Percentiles rank a stretch among this genome's conserved stretches.
Evolutionary conservation across 768 basidiomycete species (phyloP).

Genomic region (Russula dissimulans): DNA sequence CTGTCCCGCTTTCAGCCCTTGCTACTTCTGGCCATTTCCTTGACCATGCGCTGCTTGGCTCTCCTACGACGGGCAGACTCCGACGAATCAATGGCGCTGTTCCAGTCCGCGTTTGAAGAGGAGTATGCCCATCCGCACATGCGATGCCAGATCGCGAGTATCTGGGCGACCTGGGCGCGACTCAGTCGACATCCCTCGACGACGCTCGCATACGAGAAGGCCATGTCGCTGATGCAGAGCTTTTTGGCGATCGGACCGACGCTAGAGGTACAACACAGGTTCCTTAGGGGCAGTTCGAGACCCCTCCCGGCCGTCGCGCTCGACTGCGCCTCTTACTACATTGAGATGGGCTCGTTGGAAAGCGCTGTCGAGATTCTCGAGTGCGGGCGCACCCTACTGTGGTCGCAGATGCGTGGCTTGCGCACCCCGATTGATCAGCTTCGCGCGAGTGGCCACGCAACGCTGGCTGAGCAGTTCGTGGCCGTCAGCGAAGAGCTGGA

Average conservation of each 20-base stretch:
- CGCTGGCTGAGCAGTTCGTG: too few relatives aligned
- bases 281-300: background rate
- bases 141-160: background rate
- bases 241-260: background rate
- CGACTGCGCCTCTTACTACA: background rate
- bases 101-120: background rate
- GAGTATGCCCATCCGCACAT: background rate
- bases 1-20: background rate
- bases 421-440: slow-evolving; percentile 8
- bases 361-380: slow-evolving; percentile 12
- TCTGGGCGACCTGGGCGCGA: background rate
- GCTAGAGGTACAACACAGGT: background rate
- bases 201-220: too few relatives aligned
- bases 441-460: background rate
- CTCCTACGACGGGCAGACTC: background rate
- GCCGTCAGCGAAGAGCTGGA: too few relatives aligned
- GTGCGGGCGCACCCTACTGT: slow-evolving; percentile 10
- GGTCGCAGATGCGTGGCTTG: slow-evolving; percentile 10
- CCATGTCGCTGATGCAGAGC: too few relatives aligned
- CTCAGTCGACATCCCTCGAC: background rate
- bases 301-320: background rate
- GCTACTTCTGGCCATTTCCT: background rate
- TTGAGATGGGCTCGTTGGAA: background rate
- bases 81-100: background rate
- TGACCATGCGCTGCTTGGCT: background rate